Evolutionary conservation across 495 filamentous ascomycete species (phyloP).

Genomic region (Penicillium cosmopolitanum): DNA sequence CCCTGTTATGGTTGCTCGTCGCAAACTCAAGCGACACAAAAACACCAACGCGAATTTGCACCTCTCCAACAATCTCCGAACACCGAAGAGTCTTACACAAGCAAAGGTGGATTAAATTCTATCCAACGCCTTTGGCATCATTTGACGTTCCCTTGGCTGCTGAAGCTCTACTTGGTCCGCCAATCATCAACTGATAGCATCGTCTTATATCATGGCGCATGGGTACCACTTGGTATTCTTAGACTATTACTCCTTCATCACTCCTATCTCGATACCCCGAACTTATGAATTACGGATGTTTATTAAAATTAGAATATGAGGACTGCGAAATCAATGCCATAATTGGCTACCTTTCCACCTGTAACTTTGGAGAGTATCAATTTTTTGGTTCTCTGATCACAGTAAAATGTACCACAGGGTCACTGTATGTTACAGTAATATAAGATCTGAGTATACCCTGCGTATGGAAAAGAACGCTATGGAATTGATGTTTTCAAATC

Average conservation of each 20-base stretch:
- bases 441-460: too few relatives aligned
- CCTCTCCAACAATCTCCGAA: constrained; percentile 71
- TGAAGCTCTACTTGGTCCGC: neutral
- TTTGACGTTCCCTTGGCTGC: neutral
- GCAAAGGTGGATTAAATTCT: constrained; percentile 64
- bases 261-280: constrained; percentile 4
- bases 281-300: constrained; percentile 1
- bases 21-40: constrained; percentile 74
- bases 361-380: neutral
- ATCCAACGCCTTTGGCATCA: neutral
- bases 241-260: neutral
- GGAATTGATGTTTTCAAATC: too few relatives aligned
- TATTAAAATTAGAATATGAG: neutral
- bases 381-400: too few relatives aligned
- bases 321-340: neutral
- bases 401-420: too few relatives aligned
- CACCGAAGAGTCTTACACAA: constrained; percentile 63
- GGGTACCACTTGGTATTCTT: constrained; percentile 1
- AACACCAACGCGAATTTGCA: constrained; percentile 52
- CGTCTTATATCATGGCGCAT: neutral
- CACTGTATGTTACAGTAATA: too few relatives aligned
- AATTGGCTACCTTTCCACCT: neutral
- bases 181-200: neutral
- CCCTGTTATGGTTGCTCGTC: constrained; percentile 92
- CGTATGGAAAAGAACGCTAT: too few relatives aligned